Conservation (phyloP, 371 early-diverging fungal genomes). For the Mucor saturninus region DNA sequence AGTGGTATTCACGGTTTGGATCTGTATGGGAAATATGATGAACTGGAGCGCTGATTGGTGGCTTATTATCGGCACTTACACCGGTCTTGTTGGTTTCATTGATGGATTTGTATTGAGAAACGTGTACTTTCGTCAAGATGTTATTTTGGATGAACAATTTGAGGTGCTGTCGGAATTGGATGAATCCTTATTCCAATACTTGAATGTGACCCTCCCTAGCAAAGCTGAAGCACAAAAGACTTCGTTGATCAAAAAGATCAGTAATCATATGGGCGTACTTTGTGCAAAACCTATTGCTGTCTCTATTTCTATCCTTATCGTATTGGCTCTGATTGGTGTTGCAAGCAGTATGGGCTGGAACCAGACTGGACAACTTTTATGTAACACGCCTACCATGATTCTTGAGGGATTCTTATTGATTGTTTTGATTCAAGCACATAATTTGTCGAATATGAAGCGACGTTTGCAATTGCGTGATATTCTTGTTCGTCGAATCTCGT, state of each 20-base stretch:
- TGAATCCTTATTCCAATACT: slow-evolving; percentile 13
- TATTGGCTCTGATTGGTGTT: slow-evolving; percentile 21
- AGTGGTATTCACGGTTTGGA: slow-evolving; percentile 23
- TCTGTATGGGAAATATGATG: slow-evolving; percentile 14
- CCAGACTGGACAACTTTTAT: slow-evolving; percentile 26
- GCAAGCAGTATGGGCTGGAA: slow-evolving; percentile 30
- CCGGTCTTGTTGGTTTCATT: slow-evolving; percentile 30
- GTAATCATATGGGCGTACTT: slow-evolving; percentile 22
- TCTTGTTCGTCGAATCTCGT: slow-evolving; percentile 14
- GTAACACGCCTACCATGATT: slow-evolving; percentile 33
- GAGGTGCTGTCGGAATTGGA: slow-evolving; percentile 11
- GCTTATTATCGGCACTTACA: slow-evolving; percentile 33
- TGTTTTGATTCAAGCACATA: slow-evolving; percentile 31
- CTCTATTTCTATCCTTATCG: slow-evolving; percentile 1
- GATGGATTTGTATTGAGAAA: slow-evolving; percentile 34
- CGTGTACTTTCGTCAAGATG: slow-evolving; percentile 27
- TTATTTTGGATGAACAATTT: slow-evolving; percentile 23
- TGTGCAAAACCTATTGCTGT: slow-evolving; percentile 19
- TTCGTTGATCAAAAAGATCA: slow-evolving; percentile 4
- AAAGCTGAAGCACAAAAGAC: neutral
- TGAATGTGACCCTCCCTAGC: slow-evolving; percentile 15
- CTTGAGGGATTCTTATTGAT: slow-evolving; percentile 32
- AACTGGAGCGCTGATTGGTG: slow-evolving; percentile 26
- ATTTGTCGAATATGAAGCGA: slow-evolving; percentile 20
- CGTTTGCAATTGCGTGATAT: slow-evolving; percentile 27